Evolutionary conservation across 345 rosid genomes (phyloP), one percentile per base, ranked within the genome.

Genomic region (Rhodomyrtus tomentosa): DNA sequence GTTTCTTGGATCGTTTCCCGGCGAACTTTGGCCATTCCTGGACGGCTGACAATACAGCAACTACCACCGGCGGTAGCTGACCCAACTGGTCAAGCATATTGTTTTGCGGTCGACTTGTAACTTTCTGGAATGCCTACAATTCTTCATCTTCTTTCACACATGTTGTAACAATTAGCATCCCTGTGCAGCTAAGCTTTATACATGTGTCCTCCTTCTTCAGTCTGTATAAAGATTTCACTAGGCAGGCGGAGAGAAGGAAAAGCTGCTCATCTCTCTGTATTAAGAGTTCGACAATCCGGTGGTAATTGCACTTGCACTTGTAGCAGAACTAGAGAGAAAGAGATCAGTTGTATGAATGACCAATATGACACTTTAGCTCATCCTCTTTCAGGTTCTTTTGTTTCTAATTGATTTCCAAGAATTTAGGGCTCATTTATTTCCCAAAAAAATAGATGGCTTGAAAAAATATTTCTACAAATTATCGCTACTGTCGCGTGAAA

Each of bases 11-110:
- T 82, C 89, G 84, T 51, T 91, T 93, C 29, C 90, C 93, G 85
- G 90, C 92, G 25, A 92, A 85, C 86, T 89, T 92, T 53, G 94
- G 91, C 83, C 86, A 90, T 38, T 90, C 98, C n/a, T 92, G 93
- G 92, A 84, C 85, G 29, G 87, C 87, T 0, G 89, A 84, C 85
- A 91, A 84, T 81, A 85, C 91, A 10, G 87, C 92, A 11, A 84
- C 93, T 14, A 88, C 91, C 21, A 91, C 93, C 80, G 90, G 93
- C 3, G 87, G 92, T 76, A 84, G 92, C 81, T 94, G 89, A 90
- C 53, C 83, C 40, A 81, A 53, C 55, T 27, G n/a, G 42, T 62
- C 74, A 8, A 32, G 74, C 42, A 4, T 15, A 7, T 62, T 32
- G 74, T 32, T 62, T 62, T 62, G 42, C 42, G 11, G 22, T 62